Base-by-base conservation (phyloP, 2,329 filamentous ascomycete genomes). In the Ascosphaera apis region DNA sequence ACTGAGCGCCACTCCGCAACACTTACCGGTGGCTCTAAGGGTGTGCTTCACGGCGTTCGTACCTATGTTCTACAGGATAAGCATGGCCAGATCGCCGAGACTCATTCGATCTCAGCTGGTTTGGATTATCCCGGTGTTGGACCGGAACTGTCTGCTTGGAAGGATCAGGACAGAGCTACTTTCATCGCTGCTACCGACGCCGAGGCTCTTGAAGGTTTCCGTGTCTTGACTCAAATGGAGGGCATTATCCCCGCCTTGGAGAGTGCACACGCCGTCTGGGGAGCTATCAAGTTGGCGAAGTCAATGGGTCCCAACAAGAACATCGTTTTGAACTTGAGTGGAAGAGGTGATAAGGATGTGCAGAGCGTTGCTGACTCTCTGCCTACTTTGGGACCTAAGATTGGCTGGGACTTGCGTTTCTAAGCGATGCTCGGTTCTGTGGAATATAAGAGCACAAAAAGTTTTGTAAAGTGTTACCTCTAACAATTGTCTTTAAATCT, bases 91-190 rank as follows among this genome's bases (percentile, higher is more conserved):
- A 92, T 98, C 50, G 67, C 67, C 40, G 83, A 95, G 47, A 98
- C 88, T 2, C 88, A 98, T 61, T 95, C 86, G 19, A 76, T 98
- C 39, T 95, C 86, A 15, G 88, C 88, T 2, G 88, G 88, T 42
- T 72, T 98, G 4, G 88, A 98, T 58, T 98, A 98, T 55, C 88
- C 88, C 1, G 88, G 86, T 52, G 88, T 98, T 18, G 88, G 88
- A 0, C 88, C 88, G 2, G 88, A 98, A 57, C 66, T 98, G 37
- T 73, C 77, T 23, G 70, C 67, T 43, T 98, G 88, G 88, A 98
- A 98, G 60, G 88, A 95, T 51, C 79, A 59, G 44, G 66, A 76
- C 39, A 72, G 88, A 4, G 88, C 88, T 40, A 76, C 75, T 50
- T 98, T 91, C 61, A 67, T 93, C 39, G 79, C 81, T 15, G 86